These are phyloP conservation scores for Microcyclospora tardicrescens DNA, from an alignment of 2,329 filamentous ascomycete genomes.

Conservation along the genomic window DNA sequence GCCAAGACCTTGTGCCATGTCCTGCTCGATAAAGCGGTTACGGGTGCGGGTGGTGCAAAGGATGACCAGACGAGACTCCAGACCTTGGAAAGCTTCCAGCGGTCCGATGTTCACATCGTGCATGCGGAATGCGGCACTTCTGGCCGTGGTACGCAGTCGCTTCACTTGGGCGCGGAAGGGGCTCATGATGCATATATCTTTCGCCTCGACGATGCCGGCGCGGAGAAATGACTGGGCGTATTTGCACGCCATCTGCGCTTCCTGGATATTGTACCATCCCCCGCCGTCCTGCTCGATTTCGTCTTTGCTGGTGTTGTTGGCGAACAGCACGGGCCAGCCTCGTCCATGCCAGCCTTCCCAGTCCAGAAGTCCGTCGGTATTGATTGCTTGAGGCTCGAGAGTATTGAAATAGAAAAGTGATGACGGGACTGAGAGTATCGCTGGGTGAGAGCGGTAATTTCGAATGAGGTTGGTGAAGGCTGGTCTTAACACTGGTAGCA, in stretches of 20 bases:
- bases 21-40: constrained; percentile 15
- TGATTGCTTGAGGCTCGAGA: constrained; percentile 10
- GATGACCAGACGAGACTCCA: constrained; percentile 15
- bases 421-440: constrained; percentile 14
- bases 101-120: constrained; percentile 13
- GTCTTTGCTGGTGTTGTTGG: constrained; percentile 7
- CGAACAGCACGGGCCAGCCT: constrained; percentile 13
- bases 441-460: constrained; percentile 18
- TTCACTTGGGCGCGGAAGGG: constrained; percentile 17
- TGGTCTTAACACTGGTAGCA: constrained; percentile 14
- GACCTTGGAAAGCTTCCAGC: constrained; percentile 17
- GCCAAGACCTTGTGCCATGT: constrained; percentile 12
- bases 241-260: constrained; percentile 11
- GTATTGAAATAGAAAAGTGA: constrained; percentile 17
- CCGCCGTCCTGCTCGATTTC: constrained; percentile 17
- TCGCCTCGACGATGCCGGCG: constrained; percentile 5
- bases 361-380: constrained; percentile 8
- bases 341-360: constrained; percentile 12
- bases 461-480: constrained; percentile 16
- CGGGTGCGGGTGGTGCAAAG: constrained; percentile 17
- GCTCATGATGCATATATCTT: constrained; percentile 17
- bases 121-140: constrained; percentile 2
- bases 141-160: constrained; percentile 9
- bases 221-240: constrained; percentile 10
- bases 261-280: constrained; percentile 15